These are phyloP conservation scores for Penicillium crustosum DNA, from an alignment of 2,329 filamentous ascomycete genomes.

Conservation along the genomic window DNA sequence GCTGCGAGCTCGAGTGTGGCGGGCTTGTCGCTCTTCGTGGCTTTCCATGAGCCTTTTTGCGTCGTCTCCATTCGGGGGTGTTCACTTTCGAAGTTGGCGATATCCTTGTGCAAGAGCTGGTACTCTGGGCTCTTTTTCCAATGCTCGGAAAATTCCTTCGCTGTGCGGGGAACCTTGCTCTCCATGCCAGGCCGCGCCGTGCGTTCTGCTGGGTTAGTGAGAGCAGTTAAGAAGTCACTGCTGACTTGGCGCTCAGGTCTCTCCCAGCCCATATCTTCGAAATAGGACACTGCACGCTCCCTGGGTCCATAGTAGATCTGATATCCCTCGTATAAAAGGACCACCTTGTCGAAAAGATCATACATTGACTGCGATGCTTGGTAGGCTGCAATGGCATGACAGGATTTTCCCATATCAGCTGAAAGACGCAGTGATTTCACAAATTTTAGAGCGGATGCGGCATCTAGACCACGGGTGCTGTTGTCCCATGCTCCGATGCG, in stretches of 20 bases:
- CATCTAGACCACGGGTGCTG: slow-evolving; percentile 48
- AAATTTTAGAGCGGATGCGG: slow-evolving; percentile 55
- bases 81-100: slow-evolving; percentile 38
- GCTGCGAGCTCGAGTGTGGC: slow-evolving; percentile 46
- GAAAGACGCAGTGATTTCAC: slow-evolving; percentile 48
- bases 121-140: slow-evolving; percentile 55
- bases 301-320: slow-evolving; percentile 72
- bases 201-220: slow-evolving; percentile 63
- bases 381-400: slow-evolving; percentile 54
- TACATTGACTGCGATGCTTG: slow-evolving; percentile 47
- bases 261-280: slow-evolving; percentile 65
- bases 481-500: slow-evolving; percentile 46
- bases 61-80: slow-evolving; percentile 37
- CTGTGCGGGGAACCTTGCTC: slow-evolving; percentile 60
- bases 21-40: slow-evolving; percentile 38
- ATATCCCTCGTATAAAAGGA: slow-evolving; percentile 69
- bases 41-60: slow-evolving; percentile 33
- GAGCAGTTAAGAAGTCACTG: slow-evolving; percentile 65
- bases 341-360: slow-evolving; percentile 64
- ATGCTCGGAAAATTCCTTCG: slow-evolving; percentile 62
- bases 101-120: slow-evolving; percentile 36
- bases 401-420: slow-evolving; percentile 46
- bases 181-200: slow-evolving; percentile 58
- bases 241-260: slow-evolving; percentile 66
- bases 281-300: slow-evolving; percentile 59